Conservation (phyloP, 1,284 basidiomycete genomes). For the Ceratobasidium sp. region DNA sequence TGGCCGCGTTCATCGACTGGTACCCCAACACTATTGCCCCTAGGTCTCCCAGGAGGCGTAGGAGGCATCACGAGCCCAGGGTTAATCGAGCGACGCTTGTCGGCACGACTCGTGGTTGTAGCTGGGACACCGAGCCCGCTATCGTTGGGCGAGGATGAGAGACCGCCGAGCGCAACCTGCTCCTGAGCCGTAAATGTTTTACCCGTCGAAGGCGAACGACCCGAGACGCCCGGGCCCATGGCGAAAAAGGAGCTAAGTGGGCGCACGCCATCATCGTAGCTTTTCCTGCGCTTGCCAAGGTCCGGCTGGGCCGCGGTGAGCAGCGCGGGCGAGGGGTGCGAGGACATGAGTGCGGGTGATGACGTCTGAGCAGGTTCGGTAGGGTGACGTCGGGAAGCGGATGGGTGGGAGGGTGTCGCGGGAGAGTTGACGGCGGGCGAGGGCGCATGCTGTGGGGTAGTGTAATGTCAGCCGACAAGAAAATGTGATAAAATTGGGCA, state of each 20-base stretch:
- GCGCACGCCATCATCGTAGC: constrained; percentile 66
- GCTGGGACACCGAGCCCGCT: neutral
- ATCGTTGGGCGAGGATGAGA: constrained; percentile 4
- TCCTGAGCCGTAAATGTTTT: constrained; percentile 13
- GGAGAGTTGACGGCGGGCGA: constrained; percentile 14
- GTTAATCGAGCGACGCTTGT: constrained; percentile 48
- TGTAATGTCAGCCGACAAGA: neutral
- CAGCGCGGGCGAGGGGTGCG: constrained; percentile 19
- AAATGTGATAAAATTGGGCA: constrained; percentile 5
- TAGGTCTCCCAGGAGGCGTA: constrained; percentile 1
- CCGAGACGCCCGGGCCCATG: neutral
- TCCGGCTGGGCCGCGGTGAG: constrained; percentile 34
- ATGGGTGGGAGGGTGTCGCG: constrained; percentile 6
- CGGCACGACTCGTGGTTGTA: constrained; percentile 38
- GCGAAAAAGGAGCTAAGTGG: constrained; percentile 46
- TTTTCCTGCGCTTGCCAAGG: constrained; percentile 60
- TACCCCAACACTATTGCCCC: constrained; percentile 9
- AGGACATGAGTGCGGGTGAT: constrained; percentile 4
- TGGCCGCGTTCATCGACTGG: constrained; percentile 2
- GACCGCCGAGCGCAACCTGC: neutral
- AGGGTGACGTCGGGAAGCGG: neutral
- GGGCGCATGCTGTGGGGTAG: constrained; percentile 9
- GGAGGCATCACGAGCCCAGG: constrained; percentile 54
- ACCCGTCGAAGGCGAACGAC: constrained; percentile 1
- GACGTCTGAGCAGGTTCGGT: constrained; percentile 6